Percentiles rank a stretch among this genome's conserved stretches.
phyloP scores from a whole-genome alignment of 768 basidiomycete genomes.

The Naganishia friedmannii region DNA sequence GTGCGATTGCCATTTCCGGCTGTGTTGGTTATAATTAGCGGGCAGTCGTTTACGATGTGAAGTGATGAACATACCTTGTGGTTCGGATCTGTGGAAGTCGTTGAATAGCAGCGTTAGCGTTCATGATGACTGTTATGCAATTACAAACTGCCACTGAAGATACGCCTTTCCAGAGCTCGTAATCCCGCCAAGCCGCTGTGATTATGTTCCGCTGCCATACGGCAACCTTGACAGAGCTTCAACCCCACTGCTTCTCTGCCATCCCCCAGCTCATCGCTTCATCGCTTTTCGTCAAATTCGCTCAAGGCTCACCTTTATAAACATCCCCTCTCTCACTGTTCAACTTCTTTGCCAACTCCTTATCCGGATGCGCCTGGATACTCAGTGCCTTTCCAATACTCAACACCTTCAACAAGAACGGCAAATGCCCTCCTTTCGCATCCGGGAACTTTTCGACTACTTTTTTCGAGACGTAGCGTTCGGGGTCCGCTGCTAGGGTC shows the following conservation, averaged over 20 bases:
- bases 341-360: conserved; percentile 69
- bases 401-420: conserved; percentile 88
- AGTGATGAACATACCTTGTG: conserved; percentile 64
- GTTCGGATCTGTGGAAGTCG: conserved; percentile 65
- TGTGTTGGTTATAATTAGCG: conserved; percentile 24
- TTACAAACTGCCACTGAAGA: too few species aligned
- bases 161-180: too few species aligned
- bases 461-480: conserved; percentile 63
- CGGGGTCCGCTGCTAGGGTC: conserved; percentile 65
- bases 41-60: not conserved
- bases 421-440: conserved; percentile 71
- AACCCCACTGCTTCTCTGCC: not conserved
- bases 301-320: conserved; percentile 72
- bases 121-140: conserved; percentile 4
- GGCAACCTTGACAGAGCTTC: not conserved
- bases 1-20: conserved; percentile 96
- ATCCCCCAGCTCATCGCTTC: not conserved
- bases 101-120: not conserved
- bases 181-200: too few species aligned
- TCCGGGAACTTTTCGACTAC: conserved; percentile 55
- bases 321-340: conserved; percentile 70
- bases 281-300: conserved; percentile 30
- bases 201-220: not conserved
- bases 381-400: conserved; percentile 84
- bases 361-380: conserved; percentile 90